Evolutionary conservation across 1,284 basidiomycete genomes (phyloP), one percentile per base, ranked within the genome.

Genomic region (Phylloboletellus chloephorus): DNA sequence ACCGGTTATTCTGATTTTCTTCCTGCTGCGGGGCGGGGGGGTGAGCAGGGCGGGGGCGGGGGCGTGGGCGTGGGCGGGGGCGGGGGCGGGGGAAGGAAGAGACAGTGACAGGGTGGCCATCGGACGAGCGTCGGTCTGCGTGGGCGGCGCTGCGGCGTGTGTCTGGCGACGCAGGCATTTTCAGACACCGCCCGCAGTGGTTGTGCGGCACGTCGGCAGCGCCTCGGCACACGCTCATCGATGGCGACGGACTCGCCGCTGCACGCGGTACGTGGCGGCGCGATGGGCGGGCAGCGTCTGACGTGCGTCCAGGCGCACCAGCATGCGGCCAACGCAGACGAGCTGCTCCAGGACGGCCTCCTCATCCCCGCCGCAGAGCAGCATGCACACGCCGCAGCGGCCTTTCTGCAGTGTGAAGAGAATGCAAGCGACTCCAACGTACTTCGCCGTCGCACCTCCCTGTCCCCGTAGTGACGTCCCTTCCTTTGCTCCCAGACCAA

Each of bases 271-370:
- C 54, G 60, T 44, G 9, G n/a, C 2, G n/a, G 34, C 13, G 23
- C 8, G 3, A 20, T 26, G 10, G 0, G n/a, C 31, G 10, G 0
- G n/a, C 31, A 2, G 7, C 5, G 15, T 21, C 15, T 15, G n/a
- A 31, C 11, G 22, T 23, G 37, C 28, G 37, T 12, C 41, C 60
- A 89, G 86, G 86, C 86, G 15, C 83, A 89, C 60, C 79, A 84
- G 54, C 83, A 88, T 63, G 82, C 83, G 41, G 79, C 79, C 15
- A 82, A 82, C 54, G 86, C 85, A 20, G 83, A 88, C 46, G 83
- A 88, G 43, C 73, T 72, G 53, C 56, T 73, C 29, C 69, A 68
- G 10, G 73, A 76, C 44, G 82, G 83, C 9, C 65, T 84, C 3
- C 69, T 85, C 43, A 73, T 85, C 23, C 76, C 75, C 29, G 82